Evolutionary conservation across 2,329 filamentous ascomycete genomes (phyloP).

Genomic region (Paraconiothyrium brasiliense): DNA sequence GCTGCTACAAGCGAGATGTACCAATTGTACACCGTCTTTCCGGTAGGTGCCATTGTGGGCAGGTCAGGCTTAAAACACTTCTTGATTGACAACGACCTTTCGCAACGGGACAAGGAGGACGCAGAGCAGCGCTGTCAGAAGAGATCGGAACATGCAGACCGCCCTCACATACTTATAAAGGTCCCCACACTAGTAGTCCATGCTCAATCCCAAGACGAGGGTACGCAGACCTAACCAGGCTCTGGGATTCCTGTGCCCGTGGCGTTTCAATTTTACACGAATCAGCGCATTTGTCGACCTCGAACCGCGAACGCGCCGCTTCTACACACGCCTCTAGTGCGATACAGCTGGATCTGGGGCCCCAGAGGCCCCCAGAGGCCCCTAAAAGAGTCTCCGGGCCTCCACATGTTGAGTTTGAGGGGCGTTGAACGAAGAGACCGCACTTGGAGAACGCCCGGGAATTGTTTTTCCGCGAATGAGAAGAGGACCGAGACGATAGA

Average conservation of each 20-base stretch:
- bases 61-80: slow-evolving; percentile 14
- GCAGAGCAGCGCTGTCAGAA: slow-evolving; percentile 15
- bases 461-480: slow-evolving; percentile 42
- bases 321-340: slow-evolving; percentile 9
- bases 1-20: slow-evolving; percentile 76
- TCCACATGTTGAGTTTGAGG: slow-evolving; percentile 26
- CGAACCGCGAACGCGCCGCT: slow-evolving; percentile 4
- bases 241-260: slow-evolving; percentile 24
- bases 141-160: slow-evolving; percentile 18
- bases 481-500: slow-evolving; percentile 6
- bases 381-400: slow-evolving; percentile 7
- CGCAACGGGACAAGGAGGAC: slow-evolving; percentile 15
- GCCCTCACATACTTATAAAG: slow-evolving; percentile 32
- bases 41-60: slow-evolving; percentile 42
- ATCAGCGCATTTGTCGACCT: slow-evolving; percentile 28
- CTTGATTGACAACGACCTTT: slow-evolving; percentile 15
- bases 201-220: slow-evolving; percentile 36
- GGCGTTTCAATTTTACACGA: slow-evolving; percentile 39
- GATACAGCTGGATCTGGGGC: slow-evolving; percentile 36
- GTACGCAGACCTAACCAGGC: slow-evolving; percentile 29
- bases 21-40: slow-evolving; percentile 59
- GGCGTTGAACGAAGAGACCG: slow-evolving; percentile 4
- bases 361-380: slow-evolving; percentile 28
- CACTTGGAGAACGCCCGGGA: slow-evolving; percentile 23
- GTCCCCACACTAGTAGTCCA: slow-evolving; percentile 23